phyloP scores from a whole-genome alignment of 768 basidiomycete species.

The Lentinula boryana region DNA sequence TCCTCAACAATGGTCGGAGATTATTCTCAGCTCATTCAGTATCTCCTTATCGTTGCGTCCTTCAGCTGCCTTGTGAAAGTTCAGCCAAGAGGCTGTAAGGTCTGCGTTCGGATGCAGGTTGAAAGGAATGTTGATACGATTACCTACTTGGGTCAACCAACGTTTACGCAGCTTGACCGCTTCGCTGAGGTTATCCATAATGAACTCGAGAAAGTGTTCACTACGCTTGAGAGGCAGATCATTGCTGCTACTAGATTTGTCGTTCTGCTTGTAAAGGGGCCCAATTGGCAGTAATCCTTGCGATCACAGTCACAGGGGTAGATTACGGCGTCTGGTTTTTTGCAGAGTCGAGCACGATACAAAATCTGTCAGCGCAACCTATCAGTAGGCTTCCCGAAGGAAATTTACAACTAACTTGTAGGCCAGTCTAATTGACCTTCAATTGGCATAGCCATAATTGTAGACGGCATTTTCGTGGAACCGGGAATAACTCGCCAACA shows the following conservation, averaged over 20 bases:
- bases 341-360: constrained; percentile 50
- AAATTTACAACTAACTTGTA: constrained; percentile 33
- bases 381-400: not conserved
- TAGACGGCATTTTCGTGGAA: constrained; percentile 56
- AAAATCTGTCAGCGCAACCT: constrained; percentile 27
- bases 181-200: constrained; percentile 22
- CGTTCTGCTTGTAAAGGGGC: constrained; percentile 13
- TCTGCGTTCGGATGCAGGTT: not conserved
- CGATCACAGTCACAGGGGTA: too few relatives aligned
- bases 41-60: constrained; percentile 9
- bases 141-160: constrained; percentile 10
- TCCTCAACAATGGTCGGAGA: constrained; percentile 30
- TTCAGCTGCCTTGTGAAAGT: constrained; percentile 11
- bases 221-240: constrained; percentile 7
- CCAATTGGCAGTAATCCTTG: too few relatives aligned
- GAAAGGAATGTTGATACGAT: not conserved
- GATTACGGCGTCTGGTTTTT: constrained; percentile 52
- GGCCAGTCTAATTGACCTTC: constrained; percentile 43
- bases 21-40: constrained; percentile 26
- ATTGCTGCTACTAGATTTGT: constrained; percentile 7
- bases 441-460: constrained; percentile 41
- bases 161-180: constrained; percentile 10
- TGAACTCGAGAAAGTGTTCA: constrained; percentile 13
- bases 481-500: constrained; percentile 47
- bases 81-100: not conserved